These are phyloP conservation scores for Discostella stelligera DNA, from an alignment of 352 stramenopile species.

Conservation along the genomic window DNA sequence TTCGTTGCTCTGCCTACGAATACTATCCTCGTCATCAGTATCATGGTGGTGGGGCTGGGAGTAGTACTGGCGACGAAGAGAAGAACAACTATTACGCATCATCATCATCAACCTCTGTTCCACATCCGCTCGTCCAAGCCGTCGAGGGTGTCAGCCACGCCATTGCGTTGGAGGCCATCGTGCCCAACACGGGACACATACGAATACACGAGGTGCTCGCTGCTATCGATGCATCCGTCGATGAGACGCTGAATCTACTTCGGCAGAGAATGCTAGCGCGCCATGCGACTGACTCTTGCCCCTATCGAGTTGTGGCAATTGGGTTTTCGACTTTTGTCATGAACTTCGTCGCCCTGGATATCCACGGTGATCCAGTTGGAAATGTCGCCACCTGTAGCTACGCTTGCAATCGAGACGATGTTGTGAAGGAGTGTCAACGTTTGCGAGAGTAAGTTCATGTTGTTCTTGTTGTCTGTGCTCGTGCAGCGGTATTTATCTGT, in stretches of 20 bases:
- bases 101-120: neutral
- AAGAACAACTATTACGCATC: slow-evolving; percentile 22
- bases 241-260: slow-evolving; percentile 37
- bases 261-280: slow-evolving; percentile 18
- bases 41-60: slow-evolving; percentile 18
- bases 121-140: slow-evolving; percentile 7
- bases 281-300: neutral
- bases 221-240: slow-evolving; percentile 59
- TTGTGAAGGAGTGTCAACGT: slow-evolving; percentile 54
- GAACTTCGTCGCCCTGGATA: slow-evolving; percentile 89
- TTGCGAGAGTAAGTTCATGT: slow-evolving; percentile 34
- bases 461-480: neutral
- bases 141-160: slow-evolving; percentile 19
- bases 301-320: slow-evolving; percentile 69
- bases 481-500: neutral
- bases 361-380: slow-evolving; percentile 70
- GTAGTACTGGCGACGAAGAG: slow-evolving; percentile 39
- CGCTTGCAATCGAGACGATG: slow-evolving; percentile 62
- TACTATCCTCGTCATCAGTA: slow-evolving; percentile 26
- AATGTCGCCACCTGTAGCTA: slow-evolving; percentile 82
- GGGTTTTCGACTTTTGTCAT: slow-evolving; percentile 92
- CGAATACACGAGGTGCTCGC: slow-evolving; percentile 47
- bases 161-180: slow-evolving; percentile 25
- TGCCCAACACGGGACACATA: slow-evolving; percentile 61
- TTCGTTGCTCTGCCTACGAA: slow-evolving; percentile 88